Conservation (phyloP, 768 basidiomycete genomes). For the Auricularia auricula-judae region DNA sequence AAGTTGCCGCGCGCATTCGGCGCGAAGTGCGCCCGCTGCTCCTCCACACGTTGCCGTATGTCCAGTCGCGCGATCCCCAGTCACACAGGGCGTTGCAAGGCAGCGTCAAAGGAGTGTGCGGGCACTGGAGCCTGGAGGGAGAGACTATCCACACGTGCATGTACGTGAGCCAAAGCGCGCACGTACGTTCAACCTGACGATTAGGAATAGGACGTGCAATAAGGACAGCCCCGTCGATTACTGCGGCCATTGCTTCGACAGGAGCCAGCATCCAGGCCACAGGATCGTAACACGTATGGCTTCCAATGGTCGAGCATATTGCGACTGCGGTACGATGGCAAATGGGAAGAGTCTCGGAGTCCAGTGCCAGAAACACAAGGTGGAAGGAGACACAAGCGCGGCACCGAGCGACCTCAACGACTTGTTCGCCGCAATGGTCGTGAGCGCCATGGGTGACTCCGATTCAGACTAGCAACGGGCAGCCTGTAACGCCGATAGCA, state of each 20-base stretch:
- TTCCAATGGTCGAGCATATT: background rate
- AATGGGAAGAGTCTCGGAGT: background rate
- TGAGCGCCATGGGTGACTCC: too few relatives aligned
- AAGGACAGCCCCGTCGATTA: background rate
- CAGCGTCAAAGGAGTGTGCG: background rate
- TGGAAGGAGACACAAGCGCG: background rate
- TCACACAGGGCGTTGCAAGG: background rate
- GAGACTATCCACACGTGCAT: background rate
- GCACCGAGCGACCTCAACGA: too few relatives aligned
- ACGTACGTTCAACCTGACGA: too few relatives aligned
- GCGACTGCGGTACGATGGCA: background rate
- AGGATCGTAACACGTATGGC: background rate
- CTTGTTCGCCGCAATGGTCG: too few relatives aligned
- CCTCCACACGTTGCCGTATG: background rate
- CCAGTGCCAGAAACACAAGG: background rate
- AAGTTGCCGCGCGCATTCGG: background rate
- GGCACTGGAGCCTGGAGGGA: background rate
- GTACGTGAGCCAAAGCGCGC: background rate
- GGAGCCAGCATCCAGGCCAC: background rate
- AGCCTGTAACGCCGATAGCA: too few relatives aligned
- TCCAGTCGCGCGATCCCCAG: background rate
- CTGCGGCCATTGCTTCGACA: background rate
- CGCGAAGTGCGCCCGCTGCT: background rate
- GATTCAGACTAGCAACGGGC: too few relatives aligned
- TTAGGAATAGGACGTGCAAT: background rate